phyloP scores from a whole-genome alignment of 2,329 filamentous ascomycete genomes.

The Paecilomyces dactylethromorphus region DNA sequence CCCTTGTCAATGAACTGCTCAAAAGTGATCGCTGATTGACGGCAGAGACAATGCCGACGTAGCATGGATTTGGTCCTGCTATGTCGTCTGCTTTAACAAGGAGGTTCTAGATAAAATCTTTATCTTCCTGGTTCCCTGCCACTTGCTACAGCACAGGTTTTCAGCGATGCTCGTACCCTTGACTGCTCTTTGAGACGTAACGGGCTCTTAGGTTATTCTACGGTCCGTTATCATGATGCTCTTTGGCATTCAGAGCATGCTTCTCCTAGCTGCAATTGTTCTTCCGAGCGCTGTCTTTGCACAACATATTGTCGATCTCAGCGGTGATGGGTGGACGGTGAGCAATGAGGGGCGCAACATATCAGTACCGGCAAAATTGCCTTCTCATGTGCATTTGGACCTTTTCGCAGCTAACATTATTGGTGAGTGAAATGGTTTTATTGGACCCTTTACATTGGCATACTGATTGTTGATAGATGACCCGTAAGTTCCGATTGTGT shows the following conservation, averaged over 20 bases:
- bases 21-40: background rate
- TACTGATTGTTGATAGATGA: conserved; percentile 19
- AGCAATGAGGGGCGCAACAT: conserved; percentile 42
- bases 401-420: conserved; percentile 49
- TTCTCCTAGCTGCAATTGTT: conserved; percentile 11
- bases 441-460: background rate
- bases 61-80: too few relatives aligned
- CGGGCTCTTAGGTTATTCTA: too few relatives aligned
- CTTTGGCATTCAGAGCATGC: conserved; percentile 6
- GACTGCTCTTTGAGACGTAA: too few relatives aligned
- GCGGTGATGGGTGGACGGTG: conserved; percentile 39
- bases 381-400: conserved; percentile 56
- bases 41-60: too few relatives aligned
- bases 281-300: conserved; percentile 8
- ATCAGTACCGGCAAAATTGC: conserved; percentile 48
- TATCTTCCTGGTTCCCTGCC: too few relatives aligned
- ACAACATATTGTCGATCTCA: conserved; percentile 36
- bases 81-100: too few relatives aligned
- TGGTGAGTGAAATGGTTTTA: conserved; percentile 30
- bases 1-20: background rate
- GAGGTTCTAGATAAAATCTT: too few relatives aligned
- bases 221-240: conserved; percentile 11
- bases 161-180: too few relatives aligned
- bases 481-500: conserved; percentile 19
- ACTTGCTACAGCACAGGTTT: too few relatives aligned